phyloP scores from a whole-genome alignment of 1,284 basidiomycete genomes.

The Malassezia slooffiae region DNA sequence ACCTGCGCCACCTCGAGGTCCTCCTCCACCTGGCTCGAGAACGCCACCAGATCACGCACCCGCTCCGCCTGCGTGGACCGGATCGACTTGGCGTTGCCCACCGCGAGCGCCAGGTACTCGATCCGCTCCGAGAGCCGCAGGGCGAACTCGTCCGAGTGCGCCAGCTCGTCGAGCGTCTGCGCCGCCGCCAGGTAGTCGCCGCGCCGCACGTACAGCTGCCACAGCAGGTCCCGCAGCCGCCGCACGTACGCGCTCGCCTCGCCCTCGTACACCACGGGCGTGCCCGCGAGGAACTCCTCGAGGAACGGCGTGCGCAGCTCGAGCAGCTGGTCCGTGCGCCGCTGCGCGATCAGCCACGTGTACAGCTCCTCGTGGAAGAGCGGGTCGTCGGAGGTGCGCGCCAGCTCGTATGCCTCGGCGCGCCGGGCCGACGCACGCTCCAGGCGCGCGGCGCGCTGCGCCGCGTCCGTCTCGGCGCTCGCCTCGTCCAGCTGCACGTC shows the following conservation, averaged over 20 bases:
- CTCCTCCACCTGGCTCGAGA: conserved; percentile 84
- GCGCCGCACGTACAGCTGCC: conserved; percentile 76
- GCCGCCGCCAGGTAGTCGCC: conserved; percentile 69
- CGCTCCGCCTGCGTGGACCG: conserved; percentile 51
- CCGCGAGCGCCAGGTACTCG: conserved; percentile 56
- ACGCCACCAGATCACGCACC: conserved; percentile 71
- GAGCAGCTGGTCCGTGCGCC: conserved; percentile 74
- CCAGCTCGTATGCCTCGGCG: conserved; percentile 46
- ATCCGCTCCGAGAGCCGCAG: conserved; percentile 36
- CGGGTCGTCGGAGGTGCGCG: conserved; percentile 72
- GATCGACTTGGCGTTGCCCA: conserved; percentile 72
- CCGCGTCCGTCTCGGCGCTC: conserved; percentile 26
- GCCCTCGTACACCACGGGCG: conserved; percentile 61
- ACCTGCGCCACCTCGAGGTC: conserved; percentile 94
- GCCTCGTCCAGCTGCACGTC: conserved; percentile 52
- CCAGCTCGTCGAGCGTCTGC: conserved; percentile 70
- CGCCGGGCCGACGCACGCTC: conserved; percentile 41
- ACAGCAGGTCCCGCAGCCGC: conserved; percentile 67
- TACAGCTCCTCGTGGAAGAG: conserved; percentile 90
- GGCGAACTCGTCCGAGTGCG: conserved; percentile 66
- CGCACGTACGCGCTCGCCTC: conserved; percentile 19
- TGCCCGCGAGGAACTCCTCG: conserved; percentile 72
- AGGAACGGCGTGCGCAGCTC: conserved; percentile 59
- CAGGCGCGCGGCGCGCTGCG: conserved; percentile 16
- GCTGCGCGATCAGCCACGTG: conserved; percentile 74